Conservation (phyloP, 164 flowering plant species). For the Berberis vulgaris region DNA sequence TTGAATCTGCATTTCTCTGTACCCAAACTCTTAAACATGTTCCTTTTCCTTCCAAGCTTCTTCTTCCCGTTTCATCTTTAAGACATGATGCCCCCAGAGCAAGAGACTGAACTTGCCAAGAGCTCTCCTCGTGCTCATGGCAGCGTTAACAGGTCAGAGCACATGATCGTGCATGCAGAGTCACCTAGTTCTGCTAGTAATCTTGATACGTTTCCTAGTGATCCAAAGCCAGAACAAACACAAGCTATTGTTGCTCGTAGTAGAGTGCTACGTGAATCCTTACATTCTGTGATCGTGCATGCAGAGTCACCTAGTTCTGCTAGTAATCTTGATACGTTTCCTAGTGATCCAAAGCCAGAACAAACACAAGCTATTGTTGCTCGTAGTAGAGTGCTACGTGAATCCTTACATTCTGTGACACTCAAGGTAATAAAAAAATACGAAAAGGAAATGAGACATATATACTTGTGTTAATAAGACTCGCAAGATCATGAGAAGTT, state of each 20-base stretch:
- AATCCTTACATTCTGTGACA: slow-evolving; percentile 38
- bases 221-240: slow-evolving; percentile 9
- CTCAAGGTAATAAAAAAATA: slow-evolving; percentile 36
- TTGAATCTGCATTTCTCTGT: neutral
- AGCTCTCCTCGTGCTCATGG: slow-evolving; percentile 5
- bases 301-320: slow-evolving; percentile 1
- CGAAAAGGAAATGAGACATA: neutral
- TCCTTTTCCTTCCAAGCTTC: neutral
- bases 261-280: slow-evolving; percentile 27
- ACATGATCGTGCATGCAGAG: slow-evolving; percentile 28
- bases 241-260: slow-evolving; percentile 13
- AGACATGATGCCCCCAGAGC: slow-evolving; percentile 58
- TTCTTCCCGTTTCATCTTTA: slow-evolving; percentile 1
- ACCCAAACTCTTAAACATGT: neutral
- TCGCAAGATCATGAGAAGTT: neutral
- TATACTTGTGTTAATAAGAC: neutral
- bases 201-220: slow-evolving; percentile 20
- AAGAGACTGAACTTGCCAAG: slow-evolving; percentile 19
- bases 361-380: slow-evolving; percentile 8
- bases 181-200: slow-evolving; percentile 12
- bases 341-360: slow-evolving; percentile 17
- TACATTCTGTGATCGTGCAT: slow-evolving; percentile 27
- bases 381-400: slow-evolving; percentile 24
- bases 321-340: slow-evolving; percentile 15
- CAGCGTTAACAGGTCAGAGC: slow-evolving; percentile 15